Percentiles rank a stretch among this genome's conserved stretches.
These are phyloP conservation scores for Dendrothele bispora DNA, from an alignment of 768 basidiomycete species.

Conservation along the genomic window DNA sequence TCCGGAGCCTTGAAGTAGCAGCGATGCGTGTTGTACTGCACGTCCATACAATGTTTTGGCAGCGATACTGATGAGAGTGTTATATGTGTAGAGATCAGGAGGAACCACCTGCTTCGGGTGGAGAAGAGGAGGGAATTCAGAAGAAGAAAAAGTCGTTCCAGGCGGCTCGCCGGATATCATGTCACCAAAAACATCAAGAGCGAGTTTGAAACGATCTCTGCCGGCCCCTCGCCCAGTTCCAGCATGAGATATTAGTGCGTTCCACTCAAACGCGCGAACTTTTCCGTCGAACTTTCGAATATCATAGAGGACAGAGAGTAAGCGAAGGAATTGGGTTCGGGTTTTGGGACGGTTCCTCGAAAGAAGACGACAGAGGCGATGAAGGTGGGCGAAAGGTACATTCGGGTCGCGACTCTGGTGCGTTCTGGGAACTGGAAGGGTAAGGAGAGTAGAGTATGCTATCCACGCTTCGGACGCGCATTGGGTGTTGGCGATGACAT, in stretches of 20 bases:
- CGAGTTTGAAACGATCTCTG: slow-evolving; percentile 55
- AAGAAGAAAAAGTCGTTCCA: slow-evolving; percentile 28
- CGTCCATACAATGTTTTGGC: slow-evolving; percentile 43
- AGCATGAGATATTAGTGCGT: slow-evolving; percentile 65
- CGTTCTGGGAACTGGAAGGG: slow-evolving; percentile 20
- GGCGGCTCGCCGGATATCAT: slow-evolving; percentile 49
- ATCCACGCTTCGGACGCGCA: slow-evolving; percentile 35
- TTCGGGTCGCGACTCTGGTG: slow-evolving; percentile 18
- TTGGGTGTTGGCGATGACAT: slow-evolving; percentile 18
- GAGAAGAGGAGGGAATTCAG: slow-evolving; percentile 6
- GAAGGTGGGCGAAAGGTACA: slow-evolving; percentile 50
- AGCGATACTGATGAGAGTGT: slow-evolving; percentile 66
- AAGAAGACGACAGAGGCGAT: slow-evolving; percentile 63
- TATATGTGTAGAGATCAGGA: slow-evolving; percentile 73
- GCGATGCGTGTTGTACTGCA: slow-evolving; percentile 50
- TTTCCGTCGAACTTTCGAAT: slow-evolving; percentile 55
- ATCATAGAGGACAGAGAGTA: slow-evolving; percentile 65
- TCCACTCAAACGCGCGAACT: slow-evolving; percentile 72
- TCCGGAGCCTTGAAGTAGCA: slow-evolving; percentile 54
- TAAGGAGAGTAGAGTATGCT: slow-evolving; percentile 39
- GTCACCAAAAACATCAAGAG: slow-evolving; percentile 62
- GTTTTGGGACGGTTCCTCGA: slow-evolving; percentile 54
- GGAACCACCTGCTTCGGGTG: slow-evolving; percentile 21
- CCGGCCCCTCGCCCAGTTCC: slow-evolving; percentile 64
- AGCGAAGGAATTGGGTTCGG: slow-evolving; percentile 57